Conservation (phyloP, 441 rosid genomes). For the Daphne laureola region DNA sequence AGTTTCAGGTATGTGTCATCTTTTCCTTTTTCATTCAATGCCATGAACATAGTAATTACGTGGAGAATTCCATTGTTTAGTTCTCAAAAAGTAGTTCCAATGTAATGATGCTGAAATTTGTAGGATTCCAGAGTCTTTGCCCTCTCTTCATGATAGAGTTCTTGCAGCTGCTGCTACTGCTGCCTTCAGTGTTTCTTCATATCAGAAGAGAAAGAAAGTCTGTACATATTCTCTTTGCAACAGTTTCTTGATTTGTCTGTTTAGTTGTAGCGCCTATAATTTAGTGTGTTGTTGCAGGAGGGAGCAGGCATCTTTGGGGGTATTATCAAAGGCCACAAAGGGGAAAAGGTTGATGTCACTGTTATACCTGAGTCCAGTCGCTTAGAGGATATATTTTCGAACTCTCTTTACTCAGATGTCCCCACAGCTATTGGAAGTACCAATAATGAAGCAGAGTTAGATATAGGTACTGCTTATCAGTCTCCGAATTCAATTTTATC, state of each 20-base stretch:
- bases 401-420: slow-evolving; percentile 24
- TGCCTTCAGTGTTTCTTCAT: slow-evolving; percentile 37
- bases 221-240: slow-evolving; percentile 3
- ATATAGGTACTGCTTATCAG: slow-evolving; percentile 38
- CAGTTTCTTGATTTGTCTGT: slow-evolving; percentile 1
- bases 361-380: slow-evolving; percentile 24
- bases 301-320: slow-evolving; percentile 40
- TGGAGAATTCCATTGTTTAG: background rate
- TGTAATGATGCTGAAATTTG: slow-evolving; percentile 13
- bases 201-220: slow-evolving; percentile 59
- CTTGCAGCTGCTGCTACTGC: slow-evolving; percentile 67
- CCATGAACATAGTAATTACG: slow-evolving; percentile 7
- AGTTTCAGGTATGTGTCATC: slow-evolving; percentile 31
- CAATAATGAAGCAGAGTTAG: slow-evolving; percentile 38
- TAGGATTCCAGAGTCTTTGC: slow-evolving; percentile 48
- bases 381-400: slow-evolving; percentile 38
- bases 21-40: slow-evolving; percentile 13
- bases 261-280: slow-evolving; percentile 7
- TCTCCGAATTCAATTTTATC: slow-evolving; percentile 2
- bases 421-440: slow-evolving; percentile 18
- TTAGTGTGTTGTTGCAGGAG: slow-evolving; percentile 28
- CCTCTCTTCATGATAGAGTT: slow-evolving; percentile 62
- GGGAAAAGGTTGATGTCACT: slow-evolving; percentile 25
- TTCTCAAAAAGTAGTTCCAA: slow-evolving; percentile 11
- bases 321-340: slow-evolving; percentile 43